These are phyloP conservation scores for Dictyophora rubrovolvata DNA, from an alignment of 768 basidiomycete genomes.

Conservation along the genomic window DNA sequence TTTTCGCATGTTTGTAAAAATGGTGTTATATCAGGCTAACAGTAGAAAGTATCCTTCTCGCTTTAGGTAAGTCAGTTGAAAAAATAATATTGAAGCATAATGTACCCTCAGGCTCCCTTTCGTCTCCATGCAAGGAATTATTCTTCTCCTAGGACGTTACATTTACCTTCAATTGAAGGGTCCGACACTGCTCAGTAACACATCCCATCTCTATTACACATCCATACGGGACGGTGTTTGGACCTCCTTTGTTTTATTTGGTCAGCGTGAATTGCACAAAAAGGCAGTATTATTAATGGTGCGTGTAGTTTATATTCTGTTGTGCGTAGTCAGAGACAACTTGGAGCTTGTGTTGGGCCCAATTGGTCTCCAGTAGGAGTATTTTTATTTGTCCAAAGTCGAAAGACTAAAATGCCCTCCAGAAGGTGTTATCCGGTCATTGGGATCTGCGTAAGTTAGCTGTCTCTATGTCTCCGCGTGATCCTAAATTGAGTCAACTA, in stretches of 20 bases:
- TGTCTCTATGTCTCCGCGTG: too few species aligned
- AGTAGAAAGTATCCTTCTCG: too few species aligned
- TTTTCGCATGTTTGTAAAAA: too few species aligned
- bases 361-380: neutral
- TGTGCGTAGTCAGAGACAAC: too few species aligned
- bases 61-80: too few species aligned
- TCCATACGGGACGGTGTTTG: neutral
- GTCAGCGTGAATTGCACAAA: neutral
- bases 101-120: neutral
- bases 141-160: neutral
- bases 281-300: neutral
- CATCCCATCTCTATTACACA: neutral
- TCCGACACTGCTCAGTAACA: neutral
- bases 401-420: neutral
- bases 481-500: too few species aligned
- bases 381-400: neutral
- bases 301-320: neutral
- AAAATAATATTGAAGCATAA: too few species aligned
- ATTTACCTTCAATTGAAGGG: neutral
- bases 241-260: neutral
- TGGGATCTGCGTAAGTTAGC: neutral
- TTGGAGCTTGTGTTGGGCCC: neutral
- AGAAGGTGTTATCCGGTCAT: neutral
- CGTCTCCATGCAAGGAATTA: neutral
- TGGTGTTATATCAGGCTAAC: too few species aligned